Evolutionary conservation across 164 flowering plant genomes (phyloP), one percentile per base, ranked within the genome.

Genomic region (Macadamia tetraphylla): DNA sequence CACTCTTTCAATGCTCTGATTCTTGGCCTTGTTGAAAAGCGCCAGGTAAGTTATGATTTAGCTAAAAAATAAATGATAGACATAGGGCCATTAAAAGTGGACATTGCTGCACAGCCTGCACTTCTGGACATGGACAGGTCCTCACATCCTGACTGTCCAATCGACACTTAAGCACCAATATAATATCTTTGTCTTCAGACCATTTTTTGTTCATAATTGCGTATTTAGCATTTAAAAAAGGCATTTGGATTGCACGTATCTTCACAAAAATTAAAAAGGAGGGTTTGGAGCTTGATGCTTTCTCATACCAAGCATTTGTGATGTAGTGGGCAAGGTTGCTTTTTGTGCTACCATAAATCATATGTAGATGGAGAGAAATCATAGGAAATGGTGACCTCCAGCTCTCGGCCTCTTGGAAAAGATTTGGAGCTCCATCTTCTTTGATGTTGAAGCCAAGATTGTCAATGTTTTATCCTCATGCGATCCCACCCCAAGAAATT

Each of bases 11-110:
- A 95, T 79, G 95, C 95, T 67, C 66, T 95, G 64, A 73, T 95
- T 76, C 88, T 86, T 74, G 94, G 98, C 51, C 89, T 95, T 55
- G 96, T 88, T 74, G 92, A 88, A 80, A 92, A 89, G 64, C 84
- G 81, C 35, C 95, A 90, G 97, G 98, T 94, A 84, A 32, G 13
- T n/a, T 67, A 51, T 63, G 29, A 14, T 43, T 23, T 23, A 23
- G 23, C 6, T 65, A 53, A 65, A n/a, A 44, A 9, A 13, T 13
- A 44, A 6, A 29, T 12, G n/a, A 43, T 18, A 64, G 57, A 29
- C 42, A 35, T 9, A 11, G 0, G 30, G 40, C n/a, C 1, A 44
- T 48, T 29, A 9, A 64, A 12, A 48, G 11, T 7, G 8, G 8
- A 23, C 17, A 6, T 43, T 43, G 44, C 7, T 46, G 40, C 40